These are phyloP conservation scores for Macrophomina pseudophaseolina DNA, from an alignment of 2,329 filamentous ascomycete genomes.

Conservation along the genomic window DNA sequence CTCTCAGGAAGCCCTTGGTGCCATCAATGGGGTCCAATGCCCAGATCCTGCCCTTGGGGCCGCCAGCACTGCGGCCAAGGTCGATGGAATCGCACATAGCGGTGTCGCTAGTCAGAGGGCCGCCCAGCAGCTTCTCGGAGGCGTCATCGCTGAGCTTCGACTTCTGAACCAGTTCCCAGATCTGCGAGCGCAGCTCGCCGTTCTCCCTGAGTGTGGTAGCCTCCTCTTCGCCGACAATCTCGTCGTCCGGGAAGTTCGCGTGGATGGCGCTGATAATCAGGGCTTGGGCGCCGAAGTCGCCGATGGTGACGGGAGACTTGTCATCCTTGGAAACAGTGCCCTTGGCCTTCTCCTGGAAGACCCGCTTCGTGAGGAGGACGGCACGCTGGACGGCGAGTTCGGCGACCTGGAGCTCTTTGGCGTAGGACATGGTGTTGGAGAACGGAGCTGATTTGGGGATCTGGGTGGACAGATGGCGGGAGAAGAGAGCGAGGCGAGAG, in stretches of 20 bases:
- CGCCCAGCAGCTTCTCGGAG: conserved; percentile 72
- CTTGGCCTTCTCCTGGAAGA: conserved; percentile 88
- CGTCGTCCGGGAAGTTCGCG: conserved; percentile 86
- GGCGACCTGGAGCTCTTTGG: conserved; percentile 79
- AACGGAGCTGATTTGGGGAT: conserved; percentile 28
- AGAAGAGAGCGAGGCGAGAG: conserved; percentile 32
- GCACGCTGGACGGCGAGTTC: conserved; percentile 89
- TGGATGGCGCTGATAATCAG: conserved; percentile 91
- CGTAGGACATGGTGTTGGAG: conserved; percentile 58
- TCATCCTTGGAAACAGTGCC: conserved; percentile 94
- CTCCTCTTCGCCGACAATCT: conserved; percentile 95
- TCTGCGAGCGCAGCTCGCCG: conserved; percentile 69
- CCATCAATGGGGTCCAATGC: conserved; percentile 97
- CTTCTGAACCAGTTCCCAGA: conserved; percentile 82
- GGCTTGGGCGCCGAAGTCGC: conserved; percentile 96
- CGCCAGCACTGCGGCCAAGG: conserved; percentile 70
- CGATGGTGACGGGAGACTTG: conserved; percentile 95
- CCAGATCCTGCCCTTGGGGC: conserved; percentile 82
- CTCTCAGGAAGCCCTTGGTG: conserved; percentile 94
- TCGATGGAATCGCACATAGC: conserved; percentile 66
- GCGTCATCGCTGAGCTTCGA: conserved; percentile 70
- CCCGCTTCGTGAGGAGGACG: conserved; percentile 73
- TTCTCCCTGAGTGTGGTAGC: conserved; percentile 78
- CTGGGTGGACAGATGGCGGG: conserved; percentile 27
- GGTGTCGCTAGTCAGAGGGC: conserved; percentile 68